Evolutionary conservation across 2,329 filamentous ascomycete species (phyloP).

Genomic region (Lachnellula arida): DNA sequence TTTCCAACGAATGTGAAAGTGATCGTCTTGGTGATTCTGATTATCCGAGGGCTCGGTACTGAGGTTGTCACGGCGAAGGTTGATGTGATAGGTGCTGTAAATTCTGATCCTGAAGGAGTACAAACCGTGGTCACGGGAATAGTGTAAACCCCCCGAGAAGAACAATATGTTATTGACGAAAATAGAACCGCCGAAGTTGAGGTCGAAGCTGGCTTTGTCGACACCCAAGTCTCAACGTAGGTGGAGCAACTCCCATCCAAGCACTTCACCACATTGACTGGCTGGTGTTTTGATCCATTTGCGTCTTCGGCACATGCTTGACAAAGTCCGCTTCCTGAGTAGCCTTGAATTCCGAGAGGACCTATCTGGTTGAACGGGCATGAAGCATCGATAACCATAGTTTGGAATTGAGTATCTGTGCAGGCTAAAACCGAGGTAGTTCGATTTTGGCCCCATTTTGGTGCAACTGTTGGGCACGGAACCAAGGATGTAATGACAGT

Average conservation of each 20-base stretch:
- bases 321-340: conserved; percentile 13
- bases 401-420: not conserved
- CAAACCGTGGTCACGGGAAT: too few relatives aligned
- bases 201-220: not conserved
- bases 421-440: not conserved
- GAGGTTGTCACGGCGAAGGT: too few relatives aligned
- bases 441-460: not conserved
- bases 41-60: too few relatives aligned
- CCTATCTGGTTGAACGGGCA: not conserved
- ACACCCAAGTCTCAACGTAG: conserved; percentile 10
- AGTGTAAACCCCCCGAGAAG: too few relatives aligned
- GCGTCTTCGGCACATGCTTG: not conserved
- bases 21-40: too few relatives aligned
- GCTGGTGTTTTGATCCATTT: conserved; percentile 1
- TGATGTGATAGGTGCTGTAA: too few relatives aligned
- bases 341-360: not conserved
- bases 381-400: conserved; percentile 1
- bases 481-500: conserved; percentile 3
- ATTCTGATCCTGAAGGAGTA: too few relatives aligned
- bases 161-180: not conserved
- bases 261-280: conserved; percentile 4
- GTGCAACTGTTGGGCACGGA: conserved; percentile 2
- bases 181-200: not conserved
- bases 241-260: conserved; percentile 5
- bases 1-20: too few relatives aligned